A percentile compares a stretch with the other conserved stretches of the same genome.
phyloP scores from a whole-genome alignment of 306 rosid genomes.

The Glycine tomentella region DNA sequence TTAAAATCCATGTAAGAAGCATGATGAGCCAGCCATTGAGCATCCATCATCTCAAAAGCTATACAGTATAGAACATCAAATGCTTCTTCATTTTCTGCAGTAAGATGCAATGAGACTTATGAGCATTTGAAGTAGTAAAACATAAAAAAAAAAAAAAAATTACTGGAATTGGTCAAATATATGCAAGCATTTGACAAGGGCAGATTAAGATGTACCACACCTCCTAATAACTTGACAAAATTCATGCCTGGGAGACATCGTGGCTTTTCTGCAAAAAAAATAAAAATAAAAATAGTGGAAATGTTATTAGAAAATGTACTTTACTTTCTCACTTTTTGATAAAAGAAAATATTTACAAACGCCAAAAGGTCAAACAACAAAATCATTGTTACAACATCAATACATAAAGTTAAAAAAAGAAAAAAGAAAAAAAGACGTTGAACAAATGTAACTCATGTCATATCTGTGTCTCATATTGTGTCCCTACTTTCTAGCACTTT shows the following conservation, averaged over 20 bases:
- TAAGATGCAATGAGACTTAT: constrained; percentile 31
- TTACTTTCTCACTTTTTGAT: constrained; percentile 9
- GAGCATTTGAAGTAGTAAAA: constrained; percentile 3
- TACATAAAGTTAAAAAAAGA: not conserved
- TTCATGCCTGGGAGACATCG: constrained; percentile 82
- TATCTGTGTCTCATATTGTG: not conserved
- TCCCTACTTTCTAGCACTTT: too few relatives aligned
- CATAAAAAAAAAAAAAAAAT: too few relatives aligned
- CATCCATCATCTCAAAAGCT: constrained; percentile 97
- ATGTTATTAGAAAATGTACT: constrained; percentile 24
- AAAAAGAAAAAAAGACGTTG: not conserved
- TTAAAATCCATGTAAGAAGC: constrained; percentile 97
- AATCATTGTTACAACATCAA: constrained; percentile 13
- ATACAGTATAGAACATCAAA: constrained; percentile 81
- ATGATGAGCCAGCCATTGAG: constrained; percentile 92
- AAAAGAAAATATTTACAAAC: constrained; percentile 28
- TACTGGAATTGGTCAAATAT: not conserved
- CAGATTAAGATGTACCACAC: constrained; percentile 45
- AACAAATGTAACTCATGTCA: constrained; percentile 11
- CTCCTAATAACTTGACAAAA: constrained; percentile 85
- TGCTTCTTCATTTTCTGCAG: constrained; percentile 87
- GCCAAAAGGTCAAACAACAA: not conserved
- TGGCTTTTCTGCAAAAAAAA: constrained; percentile 70
- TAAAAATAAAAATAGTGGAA: not conserved
- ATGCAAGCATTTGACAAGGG: constrained; percentile 1